phyloP scores from a whole-genome alignment of 2,329 filamentous ascomycete genomes.

The Monosporascus sp. region DNA sequence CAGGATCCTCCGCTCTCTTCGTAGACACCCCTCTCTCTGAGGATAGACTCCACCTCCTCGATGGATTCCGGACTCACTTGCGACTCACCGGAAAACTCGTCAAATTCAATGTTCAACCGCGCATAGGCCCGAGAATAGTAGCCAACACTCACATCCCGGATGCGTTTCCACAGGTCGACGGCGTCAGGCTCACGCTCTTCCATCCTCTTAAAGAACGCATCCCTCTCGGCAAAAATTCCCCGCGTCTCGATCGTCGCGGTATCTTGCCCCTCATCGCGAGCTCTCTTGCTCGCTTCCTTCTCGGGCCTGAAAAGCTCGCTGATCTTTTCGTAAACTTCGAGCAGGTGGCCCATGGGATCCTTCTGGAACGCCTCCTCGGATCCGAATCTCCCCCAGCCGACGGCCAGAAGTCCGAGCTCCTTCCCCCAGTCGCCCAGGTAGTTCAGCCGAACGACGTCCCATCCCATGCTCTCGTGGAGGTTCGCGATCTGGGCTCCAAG shows the following conservation, averaged over 20 bases:
- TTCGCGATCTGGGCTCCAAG: constrained; percentile 66
- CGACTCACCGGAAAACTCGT: constrained; percentile 61
- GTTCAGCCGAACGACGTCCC: constrained; percentile 65
- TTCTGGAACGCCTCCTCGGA: constrained; percentile 57
- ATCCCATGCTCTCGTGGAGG: constrained; percentile 59
- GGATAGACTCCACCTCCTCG: constrained; percentile 53
- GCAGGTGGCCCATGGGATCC: constrained; percentile 64
- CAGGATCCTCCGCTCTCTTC: constrained; percentile 56
- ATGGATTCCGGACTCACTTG: constrained; percentile 46
- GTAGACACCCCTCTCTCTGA: constrained; percentile 55
- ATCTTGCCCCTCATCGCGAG: constrained; percentile 36
- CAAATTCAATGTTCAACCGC: constrained; percentile 51
- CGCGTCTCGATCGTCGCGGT: constrained; percentile 31
- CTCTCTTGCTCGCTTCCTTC: constrained; percentile 47
- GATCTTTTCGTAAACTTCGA: constrained; percentile 64
- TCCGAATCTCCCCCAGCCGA: constrained; percentile 63
- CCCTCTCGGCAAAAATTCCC: constrained; percentile 41
- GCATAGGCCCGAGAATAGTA: constrained; percentile 51
- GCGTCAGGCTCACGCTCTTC: constrained; percentile 52
- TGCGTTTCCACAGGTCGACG: constrained; percentile 47
- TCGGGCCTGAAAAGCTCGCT: constrained; percentile 50
- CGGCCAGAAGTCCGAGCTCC: constrained; percentile 58
- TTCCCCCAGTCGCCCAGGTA: constrained; percentile 74
- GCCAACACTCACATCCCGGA: constrained; percentile 50
- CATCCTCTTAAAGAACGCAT: constrained; percentile 56